Evolutionary conservation across 179 eudicot species (phyloP).

Genomic region (Corrigiola litoralis): DNA sequence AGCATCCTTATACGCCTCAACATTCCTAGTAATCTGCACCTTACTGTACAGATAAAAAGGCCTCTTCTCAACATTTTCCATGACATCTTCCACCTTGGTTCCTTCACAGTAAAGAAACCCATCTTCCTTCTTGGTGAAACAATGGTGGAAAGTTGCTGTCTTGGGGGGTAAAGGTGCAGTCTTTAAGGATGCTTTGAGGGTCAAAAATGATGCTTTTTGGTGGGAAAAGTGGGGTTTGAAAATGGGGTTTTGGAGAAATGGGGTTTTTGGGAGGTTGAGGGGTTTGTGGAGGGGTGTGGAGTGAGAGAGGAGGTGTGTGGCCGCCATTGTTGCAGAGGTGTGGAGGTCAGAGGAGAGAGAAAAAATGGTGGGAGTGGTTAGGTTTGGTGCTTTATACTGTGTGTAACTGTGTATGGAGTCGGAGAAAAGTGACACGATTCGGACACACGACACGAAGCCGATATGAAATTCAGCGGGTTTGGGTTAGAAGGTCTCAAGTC

Average conservation of each 20-base stretch:
- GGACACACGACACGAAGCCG: too few species aligned
- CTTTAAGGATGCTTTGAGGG: constrained; percentile 44
- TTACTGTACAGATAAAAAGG: constrained; percentile 86
- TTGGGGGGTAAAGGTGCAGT: constrained; percentile 15
- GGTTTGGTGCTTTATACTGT: background rate
- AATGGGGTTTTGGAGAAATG: constrained; percentile 17
- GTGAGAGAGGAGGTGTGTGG: constrained; percentile 49
- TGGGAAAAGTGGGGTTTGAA: background rate
- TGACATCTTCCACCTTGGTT: constrained; percentile 58
- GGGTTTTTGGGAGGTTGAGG: constrained; percentile 27
- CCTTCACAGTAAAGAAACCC: constrained; percentile 79
- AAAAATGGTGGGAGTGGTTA: background rate
- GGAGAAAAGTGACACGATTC: too few species aligned
- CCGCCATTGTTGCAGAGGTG: constrained; percentile 51
- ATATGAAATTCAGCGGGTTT: too few species aligned
- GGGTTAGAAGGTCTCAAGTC: too few species aligned
- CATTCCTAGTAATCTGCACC: constrained; percentile 69
- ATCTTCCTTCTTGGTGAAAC: constrained; percentile 59
- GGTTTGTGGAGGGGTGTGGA: constrained; percentile 32
- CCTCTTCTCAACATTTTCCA: constrained; percentile 69
- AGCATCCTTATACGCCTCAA: constrained; percentile 79
- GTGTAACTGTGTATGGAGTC: too few species aligned
- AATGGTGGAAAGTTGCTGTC: constrained; percentile 38
- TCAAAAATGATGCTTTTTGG: background rate
- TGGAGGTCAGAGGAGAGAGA: constrained; percentile 1